Conservation (phyloP, 2,329 filamentous ascomycete species). For the Exophiala mesophila region DNA sequence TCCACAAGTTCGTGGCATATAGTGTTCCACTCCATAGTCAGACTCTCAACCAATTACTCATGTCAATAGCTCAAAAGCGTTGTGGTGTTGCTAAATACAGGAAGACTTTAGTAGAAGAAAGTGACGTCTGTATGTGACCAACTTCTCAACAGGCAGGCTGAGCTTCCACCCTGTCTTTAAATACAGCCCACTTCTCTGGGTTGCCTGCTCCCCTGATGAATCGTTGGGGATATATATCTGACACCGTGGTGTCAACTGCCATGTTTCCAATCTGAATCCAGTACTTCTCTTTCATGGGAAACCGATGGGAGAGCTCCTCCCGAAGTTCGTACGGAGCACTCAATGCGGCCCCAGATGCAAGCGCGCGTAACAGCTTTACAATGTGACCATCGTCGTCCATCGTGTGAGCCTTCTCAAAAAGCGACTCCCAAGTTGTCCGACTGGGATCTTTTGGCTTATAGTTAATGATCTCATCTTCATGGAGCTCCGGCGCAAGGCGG, state of each 20-base stretch:
- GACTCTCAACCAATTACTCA: too few relatives aligned
- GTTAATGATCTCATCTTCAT: background rate
- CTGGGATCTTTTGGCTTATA: slow-evolving; percentile 1
- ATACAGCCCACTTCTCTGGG: background rate
- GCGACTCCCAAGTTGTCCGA: background rate
- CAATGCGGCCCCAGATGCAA: slow-evolving; percentile 1
- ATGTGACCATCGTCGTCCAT: slow-evolving; percentile 7
- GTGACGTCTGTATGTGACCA: too few relatives aligned
- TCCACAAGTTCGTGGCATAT: too few relatives aligned
- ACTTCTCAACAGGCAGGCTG: too few relatives aligned
- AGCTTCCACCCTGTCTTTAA: background rate
- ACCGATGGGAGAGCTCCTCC: background rate
- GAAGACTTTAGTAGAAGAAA: too few relatives aligned
- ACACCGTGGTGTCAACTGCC: slow-evolving; percentile 5
- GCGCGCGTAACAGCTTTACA: slow-evolving; percentile 6
- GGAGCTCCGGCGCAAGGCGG: slow-evolving; percentile 3
- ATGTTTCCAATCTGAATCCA: slow-evolving; percentile 8
- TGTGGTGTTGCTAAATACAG: too few relatives aligned
- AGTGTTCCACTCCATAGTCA: too few relatives aligned
- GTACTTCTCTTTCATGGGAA: slow-evolving; percentile 1
- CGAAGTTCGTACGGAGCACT: background rate
- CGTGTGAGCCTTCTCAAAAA: background rate
- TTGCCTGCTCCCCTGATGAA: background rate
- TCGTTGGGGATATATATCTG: background rate
- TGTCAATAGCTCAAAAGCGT: too few relatives aligned